These are phyloP conservation scores for Fusarium austroafricanum DNA, from an alignment of 2,329 filamentous ascomycete genomes.

Conservation along the genomic window DNA sequence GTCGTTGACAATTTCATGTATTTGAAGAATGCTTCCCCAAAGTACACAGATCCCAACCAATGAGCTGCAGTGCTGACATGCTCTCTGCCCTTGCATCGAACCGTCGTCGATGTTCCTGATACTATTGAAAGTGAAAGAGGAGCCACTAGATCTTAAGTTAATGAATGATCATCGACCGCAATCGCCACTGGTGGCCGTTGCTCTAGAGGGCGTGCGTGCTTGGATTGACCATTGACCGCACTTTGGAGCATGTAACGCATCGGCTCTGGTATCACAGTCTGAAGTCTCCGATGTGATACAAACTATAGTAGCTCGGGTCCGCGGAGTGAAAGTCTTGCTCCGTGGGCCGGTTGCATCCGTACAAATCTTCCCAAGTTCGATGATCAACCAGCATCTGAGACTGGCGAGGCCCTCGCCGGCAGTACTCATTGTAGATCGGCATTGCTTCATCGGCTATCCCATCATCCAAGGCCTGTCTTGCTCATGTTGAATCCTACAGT, in stretches of 20 bases:
- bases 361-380: neutral
- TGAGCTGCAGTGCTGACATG: neutral
- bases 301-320: neutral
- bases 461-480: neutral
- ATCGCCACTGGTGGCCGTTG: neutral
- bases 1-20: constrained; percentile 5
- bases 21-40: neutral
- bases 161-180: neutral
- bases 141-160: neutral
- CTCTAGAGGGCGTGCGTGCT: neutral
- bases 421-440: constrained; percentile 6
- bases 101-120: neutral
- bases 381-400: constrained; percentile 1
- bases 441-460: neutral
- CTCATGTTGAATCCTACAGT: constrained; percentile 1
- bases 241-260: constrained; percentile 9
- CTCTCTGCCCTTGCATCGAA: neutral
- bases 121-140: neutral
- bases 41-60: no score
- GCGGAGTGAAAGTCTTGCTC: neutral
- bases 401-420: neutral
- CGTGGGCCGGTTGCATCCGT: neutral
- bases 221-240: constrained; percentile 5
- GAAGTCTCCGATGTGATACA: constrained; percentile 19
- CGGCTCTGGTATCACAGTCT: constrained; percentile 13